Evolutionary conservation across 2,329 filamentous ascomycete genomes (phyloP), one percentile per base, ranked within the genome.

Genomic region (Paraphoma chrysanthemicola): DNA sequence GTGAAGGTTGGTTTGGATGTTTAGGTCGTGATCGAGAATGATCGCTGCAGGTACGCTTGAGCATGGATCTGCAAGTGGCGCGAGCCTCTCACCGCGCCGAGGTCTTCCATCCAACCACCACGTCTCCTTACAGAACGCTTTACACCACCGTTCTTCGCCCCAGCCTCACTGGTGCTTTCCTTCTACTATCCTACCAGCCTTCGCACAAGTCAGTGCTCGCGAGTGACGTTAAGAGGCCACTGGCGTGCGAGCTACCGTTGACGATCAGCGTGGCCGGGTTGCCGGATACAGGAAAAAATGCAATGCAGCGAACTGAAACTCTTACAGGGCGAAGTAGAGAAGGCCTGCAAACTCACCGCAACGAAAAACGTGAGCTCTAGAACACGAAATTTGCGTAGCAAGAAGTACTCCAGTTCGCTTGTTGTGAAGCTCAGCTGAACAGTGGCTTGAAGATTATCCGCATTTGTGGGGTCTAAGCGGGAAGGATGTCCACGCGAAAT

Each of bases 371-470:
- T 23, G 23, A 23, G 23, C 23, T 23, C 5, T 23, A 23, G 23
- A 23, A 23, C 23, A 36, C 2, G 33, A 7, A 3, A 36, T 14
- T 10, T 36, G 33, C 33, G 33, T 7, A 14, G 33, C 14, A 14
- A 36, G 33, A 36, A 10, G 33, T 36, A 23, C 33, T 36, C 7
- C 2, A 10, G 7, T 14, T 28, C 23, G 42, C n/a, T 28, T 23
- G 42, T 44, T 14, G 17, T 23, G 18, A 44, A 12, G 44, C 6
- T 30, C 12, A 31, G 23, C 44, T 16, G 28, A 14, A 17, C 18
- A 23, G n/a, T 30, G 23, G 44, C 44, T 31, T 46, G 44, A 46
- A 14, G 6, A 10, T 46, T 31, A 46, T 33, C 44, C 12, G 84
- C 79, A 36, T 48, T 38, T 48, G 36, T 39, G 12, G 33, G 29